A percentile compares a stretch with the other conserved stretches of the same genome.
These are phyloP conservation scores for Suillus ampliporus DNA, from an alignment of 768 basidiomycete species.

Conservation along the genomic window DNA sequence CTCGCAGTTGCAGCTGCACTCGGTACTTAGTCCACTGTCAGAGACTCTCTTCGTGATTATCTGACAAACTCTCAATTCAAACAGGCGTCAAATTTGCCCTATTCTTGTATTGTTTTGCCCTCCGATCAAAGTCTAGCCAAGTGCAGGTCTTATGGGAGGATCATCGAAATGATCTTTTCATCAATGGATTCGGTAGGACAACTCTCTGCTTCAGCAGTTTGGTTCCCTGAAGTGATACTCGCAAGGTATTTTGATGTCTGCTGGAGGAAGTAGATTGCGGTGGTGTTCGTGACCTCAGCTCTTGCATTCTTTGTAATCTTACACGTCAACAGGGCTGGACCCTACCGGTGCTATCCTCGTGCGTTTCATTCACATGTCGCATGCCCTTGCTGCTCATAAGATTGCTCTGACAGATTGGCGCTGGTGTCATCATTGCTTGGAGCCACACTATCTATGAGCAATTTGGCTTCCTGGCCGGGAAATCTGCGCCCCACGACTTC, in stretches of 20 bases:
- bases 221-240: constrained; percentile 10
- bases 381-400: constrained; percentile 9
- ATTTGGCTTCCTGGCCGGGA: constrained; percentile 89
- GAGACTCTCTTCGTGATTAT: background rate
- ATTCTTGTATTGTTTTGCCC: constrained; percentile 85
- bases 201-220: background rate
- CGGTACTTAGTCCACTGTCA: constrained; percentile 41
- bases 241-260: constrained; percentile 81
- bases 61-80: constrained; percentile 4
- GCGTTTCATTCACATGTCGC: constrained; percentile 31
- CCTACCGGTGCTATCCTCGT: constrained; percentile 80
- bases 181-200: constrained; percentile 73
- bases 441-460: constrained; percentile 73
- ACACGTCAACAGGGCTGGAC: constrained; percentile 60
- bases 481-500: constrained; percentile 91
- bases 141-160: constrained; percentile 97
- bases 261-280: constrained; percentile 75
- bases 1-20: constrained; percentile 84
- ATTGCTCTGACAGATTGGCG: constrained; percentile 58
- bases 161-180: constrained; percentile 90
- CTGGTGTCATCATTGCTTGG: constrained; percentile 85
- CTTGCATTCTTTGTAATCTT: constrained; percentile 9
- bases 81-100: constrained; percentile 83
- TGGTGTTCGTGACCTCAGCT: constrained; percentile 69
- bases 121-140: constrained; percentile 85